Evolutionary conservation across 148 eudicot genomes (phyloP).

Genomic region (Simmondsia chinensis): DNA sequence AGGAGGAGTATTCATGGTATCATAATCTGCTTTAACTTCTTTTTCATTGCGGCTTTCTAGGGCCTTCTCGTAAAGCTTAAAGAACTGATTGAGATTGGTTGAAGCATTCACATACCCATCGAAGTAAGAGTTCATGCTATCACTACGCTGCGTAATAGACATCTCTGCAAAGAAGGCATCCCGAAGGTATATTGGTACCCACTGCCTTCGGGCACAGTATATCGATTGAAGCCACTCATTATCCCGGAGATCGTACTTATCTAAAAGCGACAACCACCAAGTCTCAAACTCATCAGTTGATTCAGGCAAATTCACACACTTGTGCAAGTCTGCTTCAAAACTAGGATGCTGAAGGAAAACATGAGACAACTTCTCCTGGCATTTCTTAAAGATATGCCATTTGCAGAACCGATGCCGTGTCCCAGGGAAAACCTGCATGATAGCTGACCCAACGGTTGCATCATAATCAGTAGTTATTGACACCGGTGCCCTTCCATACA

Average conservation of each 20-base stretch:
- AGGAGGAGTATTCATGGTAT: slow-evolving; percentile 37
- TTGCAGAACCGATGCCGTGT: slow-evolving; percentile 45
- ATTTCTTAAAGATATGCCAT: slow-evolving; percentile 46
- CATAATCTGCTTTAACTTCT: slow-evolving; percentile 56
- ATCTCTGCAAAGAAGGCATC: slow-evolving; percentile 50
- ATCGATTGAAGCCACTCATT: slow-evolving; percentile 40
- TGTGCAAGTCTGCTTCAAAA: slow-evolving; percentile 47
- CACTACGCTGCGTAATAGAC: slow-evolving; percentile 41
- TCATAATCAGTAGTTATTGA: slow-evolving; percentile 53
- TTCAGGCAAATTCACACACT: slow-evolving; percentile 45
- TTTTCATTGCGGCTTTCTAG: slow-evolving; percentile 46
- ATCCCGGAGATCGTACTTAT: slow-evolving; percentile 31
- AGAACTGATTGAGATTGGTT: slow-evolving; percentile 35
- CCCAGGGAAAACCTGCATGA: slow-evolving; percentile 33
- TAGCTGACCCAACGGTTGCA: slow-evolving; percentile 27
- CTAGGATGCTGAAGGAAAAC: slow-evolving; percentile 25
- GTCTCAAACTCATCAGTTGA: slow-evolving; percentile 44
- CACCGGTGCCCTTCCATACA: slow-evolving; percentile 30
- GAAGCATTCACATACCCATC: slow-evolving; percentile 60
- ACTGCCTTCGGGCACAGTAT: slow-evolving; percentile 33
- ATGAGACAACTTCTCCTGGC: slow-evolving; percentile 45
- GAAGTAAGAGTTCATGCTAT: slow-evolving; percentile 54
- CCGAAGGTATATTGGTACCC: slow-evolving; percentile 48
- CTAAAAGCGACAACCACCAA: slow-evolving; percentile 42
- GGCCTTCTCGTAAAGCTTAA: slow-evolving; percentile 47